These are phyloP conservation scores for Gentiana macrophylla DNA, from an alignment of 257 asterid species.

Conservation along the genomic window DNA sequence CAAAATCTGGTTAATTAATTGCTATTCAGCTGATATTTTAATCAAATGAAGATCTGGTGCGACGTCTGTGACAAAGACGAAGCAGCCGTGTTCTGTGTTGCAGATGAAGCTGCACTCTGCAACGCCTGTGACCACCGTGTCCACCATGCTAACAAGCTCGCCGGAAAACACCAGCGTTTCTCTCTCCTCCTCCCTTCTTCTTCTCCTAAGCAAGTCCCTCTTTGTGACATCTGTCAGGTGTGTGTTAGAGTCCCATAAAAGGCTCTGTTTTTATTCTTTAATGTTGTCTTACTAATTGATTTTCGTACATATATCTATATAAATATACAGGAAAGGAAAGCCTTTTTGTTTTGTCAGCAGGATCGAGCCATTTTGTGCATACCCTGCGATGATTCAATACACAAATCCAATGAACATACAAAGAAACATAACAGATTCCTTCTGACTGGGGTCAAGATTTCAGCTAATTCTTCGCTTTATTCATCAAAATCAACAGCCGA, in stretches of 20 bases:
- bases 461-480: constrained; percentile 38
- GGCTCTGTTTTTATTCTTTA: neutral
- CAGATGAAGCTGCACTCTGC: constrained; percentile 93
- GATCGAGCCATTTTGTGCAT: constrained; percentile 85
- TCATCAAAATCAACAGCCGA: constrained; percentile 15
- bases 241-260: too few species aligned
- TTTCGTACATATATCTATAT: neutral
- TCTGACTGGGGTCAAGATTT: constrained; percentile 59
- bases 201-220: constrained; percentile 43
- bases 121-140: constrained; percentile 84
- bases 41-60: constrained; percentile 79
- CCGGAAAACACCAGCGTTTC: constrained; percentile 78
- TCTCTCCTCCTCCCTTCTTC: constrained; percentile 54
- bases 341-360: constrained; percentile 82
- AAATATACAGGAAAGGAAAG: constrained; percentile 53
- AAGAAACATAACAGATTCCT: constrained; percentile 71
- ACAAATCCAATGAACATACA: constrained; percentile 66
- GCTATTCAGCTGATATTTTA: too few species aligned
- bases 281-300: neutral
- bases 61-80: constrained; percentile 70
- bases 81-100: constrained; percentile 57
- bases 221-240: constrained; percentile 91
- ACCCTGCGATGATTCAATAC: constrained; percentile 69
- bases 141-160: constrained; percentile 95
- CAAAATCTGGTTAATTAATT: too few species aligned